Base-by-base conservation (phyloP, 169 alveolate species). In the Cardiosporidium cionae region DNA sequence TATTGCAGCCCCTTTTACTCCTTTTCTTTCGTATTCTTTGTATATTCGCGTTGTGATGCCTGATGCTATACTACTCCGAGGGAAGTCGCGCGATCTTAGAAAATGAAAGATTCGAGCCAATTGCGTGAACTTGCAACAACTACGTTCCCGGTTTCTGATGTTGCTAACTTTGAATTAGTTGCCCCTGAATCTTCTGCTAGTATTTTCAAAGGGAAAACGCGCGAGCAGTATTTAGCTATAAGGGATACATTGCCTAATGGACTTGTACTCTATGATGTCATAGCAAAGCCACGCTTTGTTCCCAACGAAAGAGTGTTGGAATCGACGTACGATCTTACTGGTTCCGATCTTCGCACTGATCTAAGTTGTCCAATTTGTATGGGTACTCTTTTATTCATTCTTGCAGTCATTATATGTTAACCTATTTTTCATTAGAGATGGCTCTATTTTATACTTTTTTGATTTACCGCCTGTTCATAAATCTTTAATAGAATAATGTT, bases 361-460 rank as follows among this genome's bases (percentile, higher is more conserved):
- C 34, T 74, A 22, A 7, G 35, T 6, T 74, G 80, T 35, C 80
- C 80, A 9, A 64, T 74, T 28, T 74, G 80, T 64, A 23, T 65
- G 32, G 66, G 74, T 35, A 44, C n/a, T 16, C 58, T 16, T 16
- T 16, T n/a, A 16, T n/a, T n/a, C n/a, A 44, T 16, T 44, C 16
- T 44, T 44, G 27, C 58, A 44, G n/a, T 44, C n/a, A n/a, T n/a
- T n/a, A n/a, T n/a, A n/a, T n/a, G n/a, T 44, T 44, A 16, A 44
- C 58, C 58, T 44, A 44, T 44, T 44, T 44, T 16, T 44, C 58
- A 16, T 44, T 44, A 44, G n/a, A 16, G n/a, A 44, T 44, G n/a
- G n/a, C n/a, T n/a, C n/a, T n/a, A n/a, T n/a, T n/a, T n/a, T n/a
- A n/a, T n/a, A n/a, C n/a, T n/a, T n/a, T n/a, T n/a, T n/a, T n/a